Evolutionary conservation across 352 stramenopile genomes (phyloP).

Genomic region (Phytopythium chamaehyphon): DNA sequence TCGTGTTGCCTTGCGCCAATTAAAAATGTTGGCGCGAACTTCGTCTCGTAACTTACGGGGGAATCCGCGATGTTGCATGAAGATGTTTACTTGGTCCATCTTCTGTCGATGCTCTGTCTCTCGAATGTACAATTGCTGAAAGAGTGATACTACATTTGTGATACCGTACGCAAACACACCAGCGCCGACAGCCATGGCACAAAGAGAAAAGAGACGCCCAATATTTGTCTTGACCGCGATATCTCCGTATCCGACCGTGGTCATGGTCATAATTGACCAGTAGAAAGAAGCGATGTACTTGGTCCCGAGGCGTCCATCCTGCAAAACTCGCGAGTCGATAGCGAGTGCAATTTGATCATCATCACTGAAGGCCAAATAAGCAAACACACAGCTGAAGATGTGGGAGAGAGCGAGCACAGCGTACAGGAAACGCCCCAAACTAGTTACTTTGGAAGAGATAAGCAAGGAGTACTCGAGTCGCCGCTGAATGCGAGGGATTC

Average conservation of each 20-base stretch:
- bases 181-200: conserved; percentile 67
- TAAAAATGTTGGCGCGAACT: conserved; percentile 75
- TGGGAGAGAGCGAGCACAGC: conserved; percentile 73
- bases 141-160: conserved; percentile 75
- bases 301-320: conserved; percentile 47
- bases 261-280: conserved; percentile 87
- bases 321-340: conserved; percentile 30
- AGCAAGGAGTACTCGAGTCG: conserved; percentile 70
- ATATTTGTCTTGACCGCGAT: conserved; percentile 66
- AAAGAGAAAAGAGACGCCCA: conserved; percentile 63
- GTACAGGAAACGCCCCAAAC: conserved; percentile 69
- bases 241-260: conserved; percentile 74
- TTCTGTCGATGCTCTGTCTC: conserved; percentile 63
- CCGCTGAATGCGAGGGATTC: conserved; percentile 48
- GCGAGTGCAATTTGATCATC: conserved; percentile 43
- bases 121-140: conserved; percentile 70
- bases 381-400: conserved; percentile 78
- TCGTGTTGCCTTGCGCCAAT: conserved; percentile 66
- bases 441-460: conserved; percentile 75
- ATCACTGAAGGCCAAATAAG: conserved; percentile 61
- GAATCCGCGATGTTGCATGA: conserved; percentile 63
- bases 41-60: conserved; percentile 68
- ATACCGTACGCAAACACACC: conserved; percentile 86
- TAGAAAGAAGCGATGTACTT: conserved; percentile 82
- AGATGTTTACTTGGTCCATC: conserved; percentile 76